Evolutionary conservation across 169 alveolate species (phyloP), one percentile per base, ranked within the genome.

Genomic region (Besnoitia besnoiti): DNA sequence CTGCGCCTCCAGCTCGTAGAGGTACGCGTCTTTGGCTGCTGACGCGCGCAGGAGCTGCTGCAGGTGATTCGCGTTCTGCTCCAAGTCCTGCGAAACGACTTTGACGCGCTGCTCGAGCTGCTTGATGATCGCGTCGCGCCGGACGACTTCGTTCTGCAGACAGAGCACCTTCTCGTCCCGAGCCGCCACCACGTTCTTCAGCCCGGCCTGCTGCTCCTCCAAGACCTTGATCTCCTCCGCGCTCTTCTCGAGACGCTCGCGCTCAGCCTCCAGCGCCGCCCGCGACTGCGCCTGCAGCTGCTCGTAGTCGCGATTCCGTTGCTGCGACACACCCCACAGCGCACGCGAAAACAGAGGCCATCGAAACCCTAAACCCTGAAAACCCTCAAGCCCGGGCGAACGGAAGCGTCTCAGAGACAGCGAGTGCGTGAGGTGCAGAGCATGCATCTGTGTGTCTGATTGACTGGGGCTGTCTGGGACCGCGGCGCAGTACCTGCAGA

Each of bases 11-110:
- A 90, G 89, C 42, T 77, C 93, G 24, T 77, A 87, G 90, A 90
- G 77, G 85, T 90, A 90, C 10, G 93, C 93, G 76, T 90, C 93
- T 49, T 79, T 90, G 33, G 93, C 90, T 0, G 90, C 90, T 75
- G 84, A 76, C 40, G 85, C 89, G 73, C 84, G 82, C 0, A 90
- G 89, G 75, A 79, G 47, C 73, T 90, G 93, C 75, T 90, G 93
- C 85, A 90, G 61, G 84, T 90, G 93, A 21, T 44, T 35, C 50
- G 62, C 82, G 50, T 73, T 87, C 47, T 61, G 84, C 37, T 61
- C 84, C 37, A 90, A 73, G 55, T 90, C 93, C 62, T 77, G 90
- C 30, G 90, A 40, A 51, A 90, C 42, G 24, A 79, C 85, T 0
- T 51, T 76, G 73, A 79, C 80, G 21, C 93, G 90, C 59, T 90